These are phyloP conservation scores for Pythium chondricola DNA, from an alignment of 352 stramenopile genomes.

Conservation along the genomic window DNA sequence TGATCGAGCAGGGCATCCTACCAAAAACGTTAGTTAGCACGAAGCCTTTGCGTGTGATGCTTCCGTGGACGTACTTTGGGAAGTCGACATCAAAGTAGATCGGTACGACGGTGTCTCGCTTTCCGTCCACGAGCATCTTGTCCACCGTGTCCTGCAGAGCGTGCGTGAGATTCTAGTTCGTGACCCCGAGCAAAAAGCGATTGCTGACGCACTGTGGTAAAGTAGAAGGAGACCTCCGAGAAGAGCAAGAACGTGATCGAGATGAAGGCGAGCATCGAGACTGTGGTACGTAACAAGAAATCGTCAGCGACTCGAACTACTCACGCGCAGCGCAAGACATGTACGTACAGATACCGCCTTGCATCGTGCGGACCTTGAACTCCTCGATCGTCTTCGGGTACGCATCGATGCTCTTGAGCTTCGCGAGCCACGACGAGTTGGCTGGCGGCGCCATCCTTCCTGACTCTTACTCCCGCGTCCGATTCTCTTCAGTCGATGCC, in stretches of 20 bases:
- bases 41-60: too few relatives aligned
- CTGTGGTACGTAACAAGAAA: slow-evolving; percentile 21
- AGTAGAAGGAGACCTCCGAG: slow-evolving; percentile 77
- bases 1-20: slow-evolving; percentile 73
- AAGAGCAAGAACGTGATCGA: slow-evolving; percentile 61
- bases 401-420: slow-evolving; percentile 54
- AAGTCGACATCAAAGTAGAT: slow-evolving; percentile 85
- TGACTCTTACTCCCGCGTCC: neutral
- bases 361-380: slow-evolving; percentile 83
- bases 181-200: too few relatives aligned
- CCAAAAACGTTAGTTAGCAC: too few relatives aligned
- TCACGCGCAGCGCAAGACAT: too few relatives aligned
- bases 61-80: slow-evolving; percentile 31
- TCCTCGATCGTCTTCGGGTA: slow-evolving; percentile 87
- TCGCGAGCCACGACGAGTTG: slow-evolving; percentile 23
- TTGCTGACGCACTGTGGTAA: slow-evolving; percentile 32
- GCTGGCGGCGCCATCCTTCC: slow-evolving; percentile 12
- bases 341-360: slow-evolving; percentile 68
- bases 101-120: slow-evolving; percentile 53
- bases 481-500: slow-evolving; percentile 6
- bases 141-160: slow-evolving; percentile 61
- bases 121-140: slow-evolving; percentile 81
- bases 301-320: too few relatives aligned
- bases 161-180: too few relatives aligned
- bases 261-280: slow-evolving; percentile 65